A percentile compares a stretch with the other conserved stretches of the same genome.
phyloP scores from a whole-genome alignment of 2,329 filamentous ascomycete species.

The Paecilomyces formosus region DNA sequence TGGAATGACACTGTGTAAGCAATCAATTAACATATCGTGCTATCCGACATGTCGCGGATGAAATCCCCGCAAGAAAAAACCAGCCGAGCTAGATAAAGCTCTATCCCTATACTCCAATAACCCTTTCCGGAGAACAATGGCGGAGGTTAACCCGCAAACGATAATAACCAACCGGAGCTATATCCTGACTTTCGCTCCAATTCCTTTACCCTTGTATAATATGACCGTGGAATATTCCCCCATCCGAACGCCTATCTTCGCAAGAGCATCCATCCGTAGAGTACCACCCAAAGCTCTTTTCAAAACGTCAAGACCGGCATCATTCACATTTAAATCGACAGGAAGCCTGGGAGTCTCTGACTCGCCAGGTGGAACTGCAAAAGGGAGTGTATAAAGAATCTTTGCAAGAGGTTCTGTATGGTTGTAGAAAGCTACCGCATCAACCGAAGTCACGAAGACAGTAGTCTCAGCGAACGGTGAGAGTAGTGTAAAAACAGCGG shows the following conservation, averaged over 20 bases:
- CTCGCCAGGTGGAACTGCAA: slow-evolving; percentile 67
- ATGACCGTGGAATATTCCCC: slow-evolving; percentile 68
- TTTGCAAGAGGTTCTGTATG: slow-evolving; percentile 67
- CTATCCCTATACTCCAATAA: slow-evolving; percentile 4
- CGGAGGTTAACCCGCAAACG: slow-evolving; percentile 1
- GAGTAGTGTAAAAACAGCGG: slow-evolving; percentile 72
- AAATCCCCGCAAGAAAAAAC: not conserved
- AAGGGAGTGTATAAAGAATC: slow-evolving; percentile 67
- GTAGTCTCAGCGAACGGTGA: slow-evolving; percentile 70
- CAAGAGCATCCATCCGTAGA: slow-evolving; percentile 70
- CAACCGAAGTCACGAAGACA: slow-evolving; percentile 68
- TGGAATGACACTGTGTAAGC: not conserved
- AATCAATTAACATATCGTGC: not conserved
- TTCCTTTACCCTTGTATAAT: slow-evolving; percentile 62
- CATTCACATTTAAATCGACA: slow-evolving; percentile 69
- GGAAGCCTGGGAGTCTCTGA: slow-evolving; percentile 69
- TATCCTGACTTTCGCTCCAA: slow-evolving; percentile 55
- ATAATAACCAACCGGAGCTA: slow-evolving; percentile 8
- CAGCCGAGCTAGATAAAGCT: not conserved
- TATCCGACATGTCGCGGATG: not conserved
- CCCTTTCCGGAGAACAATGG: slow-evolving; percentile 3
- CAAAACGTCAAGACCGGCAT: slow-evolving; percentile 76
- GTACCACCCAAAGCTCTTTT: slow-evolving; percentile 71
- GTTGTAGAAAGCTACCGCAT: slow-evolving; percentile 82
- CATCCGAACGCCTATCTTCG: slow-evolving; percentile 65